phyloP scores from a whole-genome alignment of 306 rosid genomes.

The Cicer pinnatifidum region DNA sequence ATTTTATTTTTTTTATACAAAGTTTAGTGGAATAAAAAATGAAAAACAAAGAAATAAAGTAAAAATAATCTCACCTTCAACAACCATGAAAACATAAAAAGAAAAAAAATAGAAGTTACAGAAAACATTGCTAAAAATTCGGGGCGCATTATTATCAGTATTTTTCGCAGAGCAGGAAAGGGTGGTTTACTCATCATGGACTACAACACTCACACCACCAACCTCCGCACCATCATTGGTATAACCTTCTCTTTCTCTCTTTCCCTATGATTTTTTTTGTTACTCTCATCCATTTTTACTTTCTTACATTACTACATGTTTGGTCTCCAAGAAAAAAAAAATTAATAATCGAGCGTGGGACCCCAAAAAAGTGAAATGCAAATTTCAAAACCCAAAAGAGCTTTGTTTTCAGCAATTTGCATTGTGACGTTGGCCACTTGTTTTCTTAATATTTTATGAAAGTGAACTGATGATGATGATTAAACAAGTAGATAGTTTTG shows the following conservation, averaged over 20 bases:
- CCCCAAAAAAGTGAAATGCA: conserved; percentile 26
- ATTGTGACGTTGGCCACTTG: conserved; percentile 21
- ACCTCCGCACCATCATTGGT: conserved; percentile 41
- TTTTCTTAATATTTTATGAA: conserved; percentile 22
- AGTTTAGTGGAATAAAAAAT: too few relatives aligned
- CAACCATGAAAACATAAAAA: too few relatives aligned
- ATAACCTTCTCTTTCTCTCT: conserved; percentile 6
- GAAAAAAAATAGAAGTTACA: too few relatives aligned
- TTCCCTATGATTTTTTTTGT: neutral
- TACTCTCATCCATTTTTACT: neutral
- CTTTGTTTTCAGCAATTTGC: neutral
- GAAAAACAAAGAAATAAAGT: too few relatives aligned
- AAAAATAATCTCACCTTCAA: too few relatives aligned
- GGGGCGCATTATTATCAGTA: too few relatives aligned
- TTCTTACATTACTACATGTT: conserved; percentile 2
- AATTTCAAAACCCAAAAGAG: neutral
- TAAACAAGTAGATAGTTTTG: neutral
- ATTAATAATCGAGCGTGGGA: conserved; percentile 26
- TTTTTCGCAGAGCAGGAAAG: neutral
- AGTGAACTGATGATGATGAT: neutral
- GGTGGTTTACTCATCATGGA: conserved; percentile 23
- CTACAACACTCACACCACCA: neutral
- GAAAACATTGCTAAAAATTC: conserved; percentile 6
- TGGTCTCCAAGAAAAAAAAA: neutral
- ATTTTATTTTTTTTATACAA: too few relatives aligned